phyloP scores from a whole-genome alignment of 2,329 filamentous ascomycete species.

The Colletotrichum caudatum region DNA sequence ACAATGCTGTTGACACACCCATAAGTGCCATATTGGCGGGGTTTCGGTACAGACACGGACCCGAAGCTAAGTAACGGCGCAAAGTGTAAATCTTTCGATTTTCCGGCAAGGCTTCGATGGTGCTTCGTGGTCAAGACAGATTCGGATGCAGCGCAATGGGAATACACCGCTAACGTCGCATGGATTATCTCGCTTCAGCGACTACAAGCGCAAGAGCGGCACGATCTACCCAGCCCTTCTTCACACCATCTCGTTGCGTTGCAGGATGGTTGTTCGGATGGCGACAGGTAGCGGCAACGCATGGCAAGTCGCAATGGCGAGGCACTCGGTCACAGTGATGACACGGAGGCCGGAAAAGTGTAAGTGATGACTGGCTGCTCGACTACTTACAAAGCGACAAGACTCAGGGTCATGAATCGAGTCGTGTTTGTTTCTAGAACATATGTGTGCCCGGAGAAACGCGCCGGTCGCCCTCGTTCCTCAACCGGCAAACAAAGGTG shows the following conservation, averaged over 20 bases:
- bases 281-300: background rate
- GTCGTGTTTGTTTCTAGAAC: slow-evolving; percentile 9
- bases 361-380: background rate
- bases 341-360: slow-evolving; percentile 1
- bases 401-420: slow-evolving; percentile 6
- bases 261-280: background rate
- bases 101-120: slow-evolving; percentile 20
- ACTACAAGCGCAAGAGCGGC: slow-evolving; percentile 23
- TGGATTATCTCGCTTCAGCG: slow-evolving; percentile 15
- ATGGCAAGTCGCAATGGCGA: slow-evolving; percentile 20
- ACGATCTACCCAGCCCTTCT: slow-evolving; percentile 20
- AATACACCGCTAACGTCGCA: slow-evolving; percentile 28
- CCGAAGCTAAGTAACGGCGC: slow-evolving; percentile 13
- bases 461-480: slow-evolving; percentile 1
- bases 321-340: slow-evolving; percentile 7
- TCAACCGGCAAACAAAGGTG: slow-evolving; percentile 6
- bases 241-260: slow-evolving; percentile 20
- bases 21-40: background rate
- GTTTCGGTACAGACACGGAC: background rate
- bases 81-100: slow-evolving; percentile 36
- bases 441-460: slow-evolving; percentile 11
- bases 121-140: background rate
- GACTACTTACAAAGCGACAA: background rate
- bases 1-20: slow-evolving; percentile 1
- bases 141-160: slow-evolving; percentile 10